Evolutionary conservation across 2,329 filamentous ascomycete genomes (phyloP).

Genomic region (Botrytis deweyae): DNA sequence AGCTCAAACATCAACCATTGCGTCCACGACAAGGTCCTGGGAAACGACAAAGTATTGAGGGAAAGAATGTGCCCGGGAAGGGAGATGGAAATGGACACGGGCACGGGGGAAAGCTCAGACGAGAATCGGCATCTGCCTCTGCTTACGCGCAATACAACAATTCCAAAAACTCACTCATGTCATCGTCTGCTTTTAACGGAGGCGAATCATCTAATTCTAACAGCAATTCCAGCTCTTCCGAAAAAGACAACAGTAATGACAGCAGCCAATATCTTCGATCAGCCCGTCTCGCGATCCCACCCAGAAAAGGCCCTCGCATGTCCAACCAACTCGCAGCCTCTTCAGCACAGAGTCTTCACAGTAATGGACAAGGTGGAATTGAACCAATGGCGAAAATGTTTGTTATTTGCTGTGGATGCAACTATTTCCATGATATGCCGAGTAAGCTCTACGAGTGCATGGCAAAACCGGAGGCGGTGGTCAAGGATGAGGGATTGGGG

Average conservation of each 20-base stretch:
- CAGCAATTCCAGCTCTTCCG: conserved; percentile 23
- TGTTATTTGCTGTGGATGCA: conserved; percentile 64
- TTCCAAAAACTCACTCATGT: conserved; percentile 9
- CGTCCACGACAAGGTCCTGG: conserved; percentile 36
- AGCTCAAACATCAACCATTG: conserved; percentile 45
- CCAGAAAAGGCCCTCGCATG: conserved; percentile 1
- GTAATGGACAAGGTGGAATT: conserved; percentile 6
- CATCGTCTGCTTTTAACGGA: not conserved
- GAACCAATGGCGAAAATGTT: conserved; percentile 58
- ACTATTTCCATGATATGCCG: conserved; percentile 65
- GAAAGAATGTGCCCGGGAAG: not conserved
- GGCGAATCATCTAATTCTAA: conserved; percentile 5
- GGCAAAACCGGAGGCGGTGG: conserved; percentile 56
- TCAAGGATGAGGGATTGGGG: conserved; percentile 52
- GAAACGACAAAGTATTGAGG: conserved; percentile 25
- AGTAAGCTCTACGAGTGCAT: conserved; percentile 64
- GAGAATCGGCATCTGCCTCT: conserved; percentile 11
- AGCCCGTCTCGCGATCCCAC: conserved; percentile 27
- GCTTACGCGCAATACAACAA: conserved; percentile 14
- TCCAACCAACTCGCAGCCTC: not conserved
- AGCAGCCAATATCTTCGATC: conserved; percentile 31
- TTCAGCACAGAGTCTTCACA: conserved; percentile 11
- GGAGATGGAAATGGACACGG: not conserved
- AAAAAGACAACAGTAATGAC: conserved; percentile 4
- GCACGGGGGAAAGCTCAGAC: not conserved